phyloP scores from a whole-genome alignment of 306 rosid genomes.

The Acacia crassicarpa region DNA sequence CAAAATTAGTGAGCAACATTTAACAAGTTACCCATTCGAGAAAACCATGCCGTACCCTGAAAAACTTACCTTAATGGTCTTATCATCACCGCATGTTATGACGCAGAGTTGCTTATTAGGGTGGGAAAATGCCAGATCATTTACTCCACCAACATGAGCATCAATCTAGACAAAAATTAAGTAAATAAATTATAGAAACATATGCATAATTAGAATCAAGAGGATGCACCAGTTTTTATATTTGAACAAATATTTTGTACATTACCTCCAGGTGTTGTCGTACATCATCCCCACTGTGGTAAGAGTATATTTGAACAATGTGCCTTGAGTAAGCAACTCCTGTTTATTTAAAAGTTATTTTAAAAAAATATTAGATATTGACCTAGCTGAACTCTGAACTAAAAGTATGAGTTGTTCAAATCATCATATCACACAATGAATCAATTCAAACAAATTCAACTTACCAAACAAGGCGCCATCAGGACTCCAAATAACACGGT shows the following conservation, averaged over 20 bases:
- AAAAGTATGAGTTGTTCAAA: neutral
- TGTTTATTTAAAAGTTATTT: conserved; percentile 26
- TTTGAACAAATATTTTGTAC: neutral
- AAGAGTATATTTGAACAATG: conserved; percentile 79
- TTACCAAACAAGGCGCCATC: conserved; percentile 92
- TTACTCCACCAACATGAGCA: conserved; percentile 86
- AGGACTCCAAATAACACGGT: conserved; percentile 99
- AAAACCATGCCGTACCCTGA: conserved; percentile 25
- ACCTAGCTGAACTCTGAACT: conserved; percentile 1
- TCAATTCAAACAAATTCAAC: conserved; percentile 32
- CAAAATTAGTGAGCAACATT: conserved; percentile 34
- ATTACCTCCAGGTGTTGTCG: conserved; percentile 80
- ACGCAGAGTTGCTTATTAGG: conserved; percentile 87
- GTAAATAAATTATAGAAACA: conserved; percentile 1
- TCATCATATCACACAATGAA: conserved; percentile 21
- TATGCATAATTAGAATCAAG: neutral
- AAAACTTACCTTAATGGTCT: conserved; percentile 80
- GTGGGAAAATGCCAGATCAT: conserved; percentile 81
- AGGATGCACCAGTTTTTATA: neutral
- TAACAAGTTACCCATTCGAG: conserved; percentile 20
- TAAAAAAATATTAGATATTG: conserved; percentile 15
- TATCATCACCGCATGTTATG: conserved; percentile 89
- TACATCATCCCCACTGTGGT: conserved; percentile 61
- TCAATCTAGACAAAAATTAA: conserved; percentile 59
- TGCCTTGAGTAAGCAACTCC: conserved; percentile 93